Base-by-base conservation (phyloP, 768 basidiomycete species). In the Daedaleopsis nitida region DNA sequence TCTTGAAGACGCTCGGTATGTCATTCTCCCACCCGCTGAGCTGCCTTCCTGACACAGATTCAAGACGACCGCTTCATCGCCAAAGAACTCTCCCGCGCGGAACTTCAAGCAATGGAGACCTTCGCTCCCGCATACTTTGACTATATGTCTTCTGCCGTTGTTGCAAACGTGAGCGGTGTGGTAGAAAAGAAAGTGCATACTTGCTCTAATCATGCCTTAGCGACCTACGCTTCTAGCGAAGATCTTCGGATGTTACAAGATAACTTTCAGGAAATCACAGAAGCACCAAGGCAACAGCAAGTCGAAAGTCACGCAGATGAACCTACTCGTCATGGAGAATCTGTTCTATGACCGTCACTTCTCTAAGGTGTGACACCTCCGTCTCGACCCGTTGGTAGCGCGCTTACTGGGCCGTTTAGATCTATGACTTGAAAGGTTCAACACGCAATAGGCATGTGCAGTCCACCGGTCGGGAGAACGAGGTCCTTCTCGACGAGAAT, bases 41-140 rank as follows among this genome's bases (percentile, higher is more conserved):
- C 44, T 47, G 49, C 49, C 43, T 14, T 23, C 24, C 45, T 63
- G 12, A 64, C 52, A 19, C 42, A 17, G 58, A 16, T 17, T 0
- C 59, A 97, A n/a, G 96, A 99, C 70, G 95, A 98, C 72, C 94
- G 97, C 7, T 98, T 98, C 80, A 97, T 99, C 65, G 94, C 96
- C 37, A 99, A 99, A 69, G 96, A 98, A 67, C 83, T 98, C 27
- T 96, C 96, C 0, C 83, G 85, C 59, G 81, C 91, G 34, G 97
- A 99, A 70, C 77, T 98, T 65, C 93, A 96, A 71, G 92, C 93
- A 0, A 92, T 98, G 87, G 93, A 96, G 66, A 92, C 91, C 0
- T 98, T 99, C 74, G 96, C 94, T 14, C 97, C 96, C 0, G 91
- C 93, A 1, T 99, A 99, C 73, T 98, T 99, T 69, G 91, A 96